phyloP scores from a whole-genome alignment of 1,139 yeast genomes.

The Kurtzmaniella quercitrusa region DNA sequence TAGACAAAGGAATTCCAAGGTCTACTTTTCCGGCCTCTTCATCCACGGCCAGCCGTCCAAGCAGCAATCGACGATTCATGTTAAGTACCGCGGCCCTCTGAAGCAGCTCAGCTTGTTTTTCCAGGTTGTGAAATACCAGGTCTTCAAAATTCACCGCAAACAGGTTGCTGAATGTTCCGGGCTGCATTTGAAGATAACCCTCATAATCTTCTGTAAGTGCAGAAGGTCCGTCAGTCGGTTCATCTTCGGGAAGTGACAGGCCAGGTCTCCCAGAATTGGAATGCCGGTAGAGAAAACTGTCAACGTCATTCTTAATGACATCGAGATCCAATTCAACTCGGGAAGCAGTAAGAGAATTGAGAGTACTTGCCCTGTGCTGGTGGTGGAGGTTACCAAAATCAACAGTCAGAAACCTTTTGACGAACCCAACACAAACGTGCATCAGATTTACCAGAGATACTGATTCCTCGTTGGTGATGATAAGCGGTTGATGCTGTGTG shows the following conservation, averaged over 20 bases:
- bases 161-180: conserved; percentile 41
- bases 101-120: conserved; percentile 27
- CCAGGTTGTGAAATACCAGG: conserved; percentile 37
- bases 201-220: conserved; percentile 16
- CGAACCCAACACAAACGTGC: conserved; percentile 34
- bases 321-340: conserved; percentile 25
- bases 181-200: conserved; percentile 23
- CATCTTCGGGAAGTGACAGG: conserved; percentile 13
- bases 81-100: conserved; percentile 31
- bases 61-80: conserved; percentile 36
- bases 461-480: conserved; percentile 32
- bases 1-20: conserved; percentile 35
- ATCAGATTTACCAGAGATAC: conserved; percentile 32
- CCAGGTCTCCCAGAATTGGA: background rate
- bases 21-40: conserved; percentile 32
- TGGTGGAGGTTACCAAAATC: conserved; percentile 15
- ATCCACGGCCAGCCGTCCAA: conserved; percentile 27
- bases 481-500: conserved; percentile 29
- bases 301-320: conserved; percentile 24
- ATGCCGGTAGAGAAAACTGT: conserved; percentile 7
- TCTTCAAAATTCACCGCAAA: conserved; percentile 43
- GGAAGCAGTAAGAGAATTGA: background rate
- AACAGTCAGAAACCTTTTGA: conserved; percentile 22
- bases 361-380: conserved; percentile 6
- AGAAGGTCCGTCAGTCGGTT: conserved; percentile 11